Conservation (phyloP, 2,329 filamentous ascomycete species). For the Tolypocladium endophyticum region DNA sequence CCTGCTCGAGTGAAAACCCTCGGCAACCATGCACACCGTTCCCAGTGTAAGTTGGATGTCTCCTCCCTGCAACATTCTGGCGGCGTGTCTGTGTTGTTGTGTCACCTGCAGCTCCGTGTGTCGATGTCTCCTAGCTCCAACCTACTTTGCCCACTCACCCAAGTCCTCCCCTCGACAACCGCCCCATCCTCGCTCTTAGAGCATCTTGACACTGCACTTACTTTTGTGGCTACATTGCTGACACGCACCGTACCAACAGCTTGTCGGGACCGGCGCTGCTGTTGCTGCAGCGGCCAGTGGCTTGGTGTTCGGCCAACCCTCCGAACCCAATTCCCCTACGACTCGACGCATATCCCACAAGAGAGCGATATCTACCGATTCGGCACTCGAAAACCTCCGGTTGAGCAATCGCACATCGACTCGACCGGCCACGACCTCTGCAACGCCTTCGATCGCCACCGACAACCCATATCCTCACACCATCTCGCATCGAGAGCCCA, state of each 20-base stretch:
- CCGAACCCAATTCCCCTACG: constrained; percentile 4
- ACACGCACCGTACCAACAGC: constrained; percentile 24
- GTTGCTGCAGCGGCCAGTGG: constrained; percentile 50
- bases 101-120: neutral
- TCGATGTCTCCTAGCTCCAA: constrained; percentile 5
- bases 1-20: constrained; percentile 26
- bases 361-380: constrained; percentile 22
- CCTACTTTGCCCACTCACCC: constrained; percentile 13
- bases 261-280: constrained; percentile 51
- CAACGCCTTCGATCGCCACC: constrained; percentile 18
- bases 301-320: constrained; percentile 46
- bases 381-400: constrained; percentile 18
- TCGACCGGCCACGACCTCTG: constrained; percentile 34
- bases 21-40: constrained; percentile 42
- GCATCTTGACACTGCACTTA: neutral
- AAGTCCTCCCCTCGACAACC: neutral
- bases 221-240: neutral
- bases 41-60: constrained; percentile 31
- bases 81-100: constrained; percentile 1
- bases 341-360: constrained; percentile 16
- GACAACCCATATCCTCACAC: constrained; percentile 19
- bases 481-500: constrained; percentile 17
- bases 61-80: neutral
- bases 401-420: constrained; percentile 15
- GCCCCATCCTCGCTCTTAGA: neutral